Evolutionary conservation across 2,329 filamentous ascomycete species (phyloP), one percentile per base, ranked within the genome.

Genomic region (Neurospora sp.): DNA sequence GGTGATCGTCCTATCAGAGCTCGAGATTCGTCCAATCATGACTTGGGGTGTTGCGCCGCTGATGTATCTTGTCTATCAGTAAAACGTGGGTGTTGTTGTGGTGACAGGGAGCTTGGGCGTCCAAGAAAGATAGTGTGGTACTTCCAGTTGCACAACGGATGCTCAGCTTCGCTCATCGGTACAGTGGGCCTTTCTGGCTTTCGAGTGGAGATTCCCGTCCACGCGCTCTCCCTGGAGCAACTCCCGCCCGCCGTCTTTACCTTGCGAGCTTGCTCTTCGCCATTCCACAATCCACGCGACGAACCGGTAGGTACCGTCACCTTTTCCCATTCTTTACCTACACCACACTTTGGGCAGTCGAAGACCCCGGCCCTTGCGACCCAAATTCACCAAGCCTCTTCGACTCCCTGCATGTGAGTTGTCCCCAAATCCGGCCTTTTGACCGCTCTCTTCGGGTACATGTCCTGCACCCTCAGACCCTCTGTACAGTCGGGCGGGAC

Each of bases 391-490:
- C 70, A 71, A 71, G 70, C 70, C 70, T 70, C 52, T 62, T 62
- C 52, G 52, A 62, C 52, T 62, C 66, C 70, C 67, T 71, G 70
- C 70, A 69, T 43, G 68, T 69, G 66, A 67, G 70, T 66, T 68
- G 38, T n/a, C 40, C 67, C 66, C 38, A 70, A 66, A 38, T 52
- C 62, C 62, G 46, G 67, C 66, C 71, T 62, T 62, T 72, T 73
- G 71, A 74, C 73, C 73, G 72, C 74, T 70, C 72, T 42, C 38
- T 68, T 68, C 71, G 72, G 73, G 70, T 72, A 68, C 70, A 52
- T 68, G 70, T 62, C 68, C 40, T 71, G 70, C 70, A 67, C 38
- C 28, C 42, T 58, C 46, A 58, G 46, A 58, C 46, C 46, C 52
- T 62, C 52, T 62, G 52, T 62, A 62, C 15, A 33, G 23, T 36